A percentile compares a stretch with the other conserved stretches of the same genome.
These are phyloP conservation scores for Avena atlantica DNA, from an alignment of 176 grass and related monocot genomes.

Conservation along the genomic window DNA sequence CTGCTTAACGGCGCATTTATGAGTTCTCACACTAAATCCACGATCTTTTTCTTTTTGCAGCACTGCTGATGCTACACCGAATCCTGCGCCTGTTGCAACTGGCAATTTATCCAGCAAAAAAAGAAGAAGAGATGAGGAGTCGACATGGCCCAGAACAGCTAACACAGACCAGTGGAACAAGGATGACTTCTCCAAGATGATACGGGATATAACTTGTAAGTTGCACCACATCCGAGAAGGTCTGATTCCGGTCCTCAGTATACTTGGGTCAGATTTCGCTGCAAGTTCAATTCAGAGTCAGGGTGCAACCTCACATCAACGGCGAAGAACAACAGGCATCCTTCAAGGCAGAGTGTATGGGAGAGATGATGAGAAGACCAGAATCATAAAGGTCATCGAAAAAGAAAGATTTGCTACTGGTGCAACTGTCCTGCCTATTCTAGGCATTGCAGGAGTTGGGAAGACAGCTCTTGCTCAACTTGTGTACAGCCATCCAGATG, in stretches of 20 bases:
- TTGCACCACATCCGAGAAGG: background rate
- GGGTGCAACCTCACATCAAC: background rate
- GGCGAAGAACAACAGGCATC: background rate
- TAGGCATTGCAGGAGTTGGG: conserved; percentile 23
- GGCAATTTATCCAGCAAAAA: background rate
- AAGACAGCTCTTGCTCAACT: conserved; percentile 38
- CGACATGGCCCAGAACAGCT: background rate
- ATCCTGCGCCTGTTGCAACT: background rate
- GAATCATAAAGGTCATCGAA: background rate
- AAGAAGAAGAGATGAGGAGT: background rate
- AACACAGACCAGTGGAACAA: background rate
- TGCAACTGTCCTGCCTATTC: conserved; percentile 9
- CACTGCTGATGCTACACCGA: background rate
- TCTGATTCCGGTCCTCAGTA: background rate
- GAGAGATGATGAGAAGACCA: background rate
- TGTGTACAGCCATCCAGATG: background rate
- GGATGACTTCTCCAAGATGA: background rate
- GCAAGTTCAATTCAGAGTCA: background rate
- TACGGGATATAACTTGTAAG: background rate
- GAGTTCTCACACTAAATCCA: background rate
- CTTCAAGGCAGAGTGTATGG: background rate
- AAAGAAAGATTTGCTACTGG: background rate
- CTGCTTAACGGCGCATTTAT: background rate
- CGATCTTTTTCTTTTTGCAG: background rate
- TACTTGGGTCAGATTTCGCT: background rate